phyloP scores from a whole-genome alignment of 352 stramenopile genomes.

The Globisporangium nunn region DNA sequence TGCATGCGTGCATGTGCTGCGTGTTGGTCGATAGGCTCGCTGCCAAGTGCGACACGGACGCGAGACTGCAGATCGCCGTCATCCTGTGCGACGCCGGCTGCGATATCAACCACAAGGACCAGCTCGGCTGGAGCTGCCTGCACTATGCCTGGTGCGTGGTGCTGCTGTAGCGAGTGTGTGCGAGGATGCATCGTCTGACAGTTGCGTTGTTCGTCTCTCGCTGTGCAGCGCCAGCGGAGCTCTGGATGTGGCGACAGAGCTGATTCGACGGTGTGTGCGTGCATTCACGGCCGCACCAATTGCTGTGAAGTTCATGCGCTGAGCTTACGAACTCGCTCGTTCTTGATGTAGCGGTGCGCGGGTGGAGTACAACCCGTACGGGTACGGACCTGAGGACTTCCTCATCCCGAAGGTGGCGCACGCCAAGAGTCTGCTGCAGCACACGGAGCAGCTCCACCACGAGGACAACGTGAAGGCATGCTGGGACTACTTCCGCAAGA shows the following conservation, averaged over 20 bases:
- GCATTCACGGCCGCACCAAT: not conserved
- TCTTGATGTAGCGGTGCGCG: slow-evolving; percentile 32
- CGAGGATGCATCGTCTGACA: not conserved
- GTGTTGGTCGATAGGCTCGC: slow-evolving; percentile 32
- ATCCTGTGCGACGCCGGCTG: slow-evolving; percentile 80
- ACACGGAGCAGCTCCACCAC: slow-evolving; percentile 82
- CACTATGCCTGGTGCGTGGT: slow-evolving; percentile 74
- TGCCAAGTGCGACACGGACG: slow-evolving; percentile 76
- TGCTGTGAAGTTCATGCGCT: not conserved
- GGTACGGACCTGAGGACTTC: slow-evolving; percentile 82
- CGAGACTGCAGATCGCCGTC: slow-evolving; percentile 72
- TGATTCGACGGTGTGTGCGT: slow-evolving; percentile 46
- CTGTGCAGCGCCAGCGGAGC: slow-evolving; percentile 56
- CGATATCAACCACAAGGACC: slow-evolving; percentile 81
- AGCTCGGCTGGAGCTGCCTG: slow-evolving; percentile 79
- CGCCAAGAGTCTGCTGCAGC: slow-evolving; percentile 79
- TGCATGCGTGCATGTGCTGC: not conserved
- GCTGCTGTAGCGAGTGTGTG: not conserved
- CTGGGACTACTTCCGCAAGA: slow-evolving; percentile 73
- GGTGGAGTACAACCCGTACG: slow-evolving; percentile 80
- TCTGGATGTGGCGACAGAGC: slow-evolving; percentile 60
- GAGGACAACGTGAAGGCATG: slow-evolving; percentile 69
- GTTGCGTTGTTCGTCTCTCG: not conserved
- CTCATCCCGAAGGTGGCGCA: slow-evolving; percentile 72
- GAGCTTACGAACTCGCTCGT: not conserved